Base-by-base conservation (phyloP, 306 rosid species). In the Rosa rugosa region DNA sequence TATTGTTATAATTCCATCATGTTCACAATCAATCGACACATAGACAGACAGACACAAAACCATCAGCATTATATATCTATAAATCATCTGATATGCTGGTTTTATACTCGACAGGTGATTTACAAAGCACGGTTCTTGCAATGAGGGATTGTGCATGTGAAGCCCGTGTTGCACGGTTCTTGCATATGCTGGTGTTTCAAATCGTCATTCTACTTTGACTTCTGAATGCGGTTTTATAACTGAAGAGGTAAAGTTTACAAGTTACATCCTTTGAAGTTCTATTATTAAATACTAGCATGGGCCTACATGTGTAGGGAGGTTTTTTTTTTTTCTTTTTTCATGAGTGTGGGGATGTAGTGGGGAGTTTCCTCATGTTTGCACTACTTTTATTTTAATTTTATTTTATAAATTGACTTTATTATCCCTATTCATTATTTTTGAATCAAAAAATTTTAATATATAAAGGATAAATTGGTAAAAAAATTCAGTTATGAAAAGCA, bases 191-290 rank as follows among this genome's bases (percentile, higher is more conserved):
- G 83, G 86, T 78, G 91, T 90, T 80, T 90, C 94, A 69, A 90
- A 88, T 86, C 88, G 79, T 78, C 94, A 94, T 84, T 90, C 97
- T 78, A 90, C 98, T 80, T 84, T 94, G 90, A 94, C 98, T 74
- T 94, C 98, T 74, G 97, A 94, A 86, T 92, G 98, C 38, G 98
- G 98, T 80, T 94, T 96, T 77, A 92, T 92, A 97, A 97, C 92
- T 57, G 97, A 94, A 83, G 98, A 94, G 97, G 97, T 94, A 83
- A 69, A 82, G 81, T 22, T 73, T 72, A 23, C 47, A 53, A 50
- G 22, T 64, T 64, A 34, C 49, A 6, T 56, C 50, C 51, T 6
- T 12, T 13, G 8, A 9, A 56, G 14, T 46, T 20, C 14, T 18
- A 72, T 20, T 34, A 72, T 57, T 34, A 53, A 18, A 53, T n/a